phyloP scores from a whole-genome alignment of 345 rosid genomes.

The Mallotus nudiflorus region DNA sequence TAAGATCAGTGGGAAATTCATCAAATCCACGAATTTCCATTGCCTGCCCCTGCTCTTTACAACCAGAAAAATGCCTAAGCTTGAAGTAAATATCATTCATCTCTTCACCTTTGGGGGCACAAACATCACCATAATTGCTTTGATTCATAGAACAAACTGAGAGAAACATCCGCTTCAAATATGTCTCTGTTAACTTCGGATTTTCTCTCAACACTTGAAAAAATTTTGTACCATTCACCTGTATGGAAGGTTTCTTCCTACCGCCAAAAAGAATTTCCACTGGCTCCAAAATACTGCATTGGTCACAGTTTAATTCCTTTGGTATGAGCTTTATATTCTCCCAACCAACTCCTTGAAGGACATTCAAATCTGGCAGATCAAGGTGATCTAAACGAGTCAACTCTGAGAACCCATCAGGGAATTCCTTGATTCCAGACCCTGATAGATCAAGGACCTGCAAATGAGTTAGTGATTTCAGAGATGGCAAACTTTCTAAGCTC shows the following conservation, averaged over 20 bases:
- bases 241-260: background rate
- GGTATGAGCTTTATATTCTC: conserved; percentile 12
- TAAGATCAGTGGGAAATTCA: conserved; percentile 15
- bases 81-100: conserved; percentile 10
- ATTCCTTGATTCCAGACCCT: conserved; percentile 23
- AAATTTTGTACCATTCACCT: conserved; percentile 5
- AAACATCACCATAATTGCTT: background rate
- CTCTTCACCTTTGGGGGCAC: background rate
- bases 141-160: conserved; percentile 4
- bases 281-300: conserved; percentile 15
- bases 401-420: conserved; percentile 15
- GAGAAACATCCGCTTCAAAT: conserved; percentile 5
- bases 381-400: conserved; percentile 21
- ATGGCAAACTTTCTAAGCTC: conserved; percentile 12
- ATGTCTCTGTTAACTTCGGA: conserved; percentile 1
- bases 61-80: conserved; percentile 11
- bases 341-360: conserved; percentile 18
- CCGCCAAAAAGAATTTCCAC: background rate
- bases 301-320: conserved; percentile 19
- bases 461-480: conserved; percentile 13
- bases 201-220: conserved; percentile 18
- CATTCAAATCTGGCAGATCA: conserved; percentile 21
- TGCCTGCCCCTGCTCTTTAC: background rate
- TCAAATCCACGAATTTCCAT: conserved; percentile 42
- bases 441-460: conserved; percentile 37